A percentile compares a stretch with the other conserved stretches of the same genome.
Conservation (phyloP, 2,329 filamentous ascomycete species). For the Aspergillus aculeatinus region DNA sequence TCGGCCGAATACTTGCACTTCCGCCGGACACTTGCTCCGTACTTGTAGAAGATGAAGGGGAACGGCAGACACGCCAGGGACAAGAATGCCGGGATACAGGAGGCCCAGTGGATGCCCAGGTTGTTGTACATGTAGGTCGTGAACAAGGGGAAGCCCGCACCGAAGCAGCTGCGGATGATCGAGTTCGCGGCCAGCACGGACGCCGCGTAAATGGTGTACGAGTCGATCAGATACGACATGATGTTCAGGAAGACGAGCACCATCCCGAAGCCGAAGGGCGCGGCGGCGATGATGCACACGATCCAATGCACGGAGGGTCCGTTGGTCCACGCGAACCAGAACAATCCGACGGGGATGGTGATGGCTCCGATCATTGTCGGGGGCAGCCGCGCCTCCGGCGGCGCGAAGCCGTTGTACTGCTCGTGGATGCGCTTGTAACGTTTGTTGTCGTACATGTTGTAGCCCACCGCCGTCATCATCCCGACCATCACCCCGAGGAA, state of each 20-base stretch:
- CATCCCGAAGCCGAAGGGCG: conserved; percentile 36
- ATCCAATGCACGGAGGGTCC: conserved; percentile 39
- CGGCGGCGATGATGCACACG: conserved; percentile 29
- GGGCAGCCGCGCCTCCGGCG: conserved; percentile 30
- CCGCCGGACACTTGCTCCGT: conserved; percentile 34
- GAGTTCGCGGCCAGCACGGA: conserved; percentile 40
- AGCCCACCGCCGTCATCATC: conserved; percentile 26
- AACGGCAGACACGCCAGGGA: conserved; percentile 36
- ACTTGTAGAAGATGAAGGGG: conserved; percentile 40
- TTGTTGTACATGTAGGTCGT: conserved; percentile 40
- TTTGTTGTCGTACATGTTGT: conserved; percentile 28
- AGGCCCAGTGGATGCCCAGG: conserved; percentile 46
- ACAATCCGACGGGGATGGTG: conserved; percentile 29
- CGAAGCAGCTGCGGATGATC: conserved; percentile 43
- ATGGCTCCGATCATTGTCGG: conserved; percentile 27
- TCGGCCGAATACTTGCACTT: conserved; percentile 39
- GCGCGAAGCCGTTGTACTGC: conserved; percentile 23
- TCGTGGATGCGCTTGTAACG: conserved; percentile 23
- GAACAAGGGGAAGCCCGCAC: conserved; percentile 46
- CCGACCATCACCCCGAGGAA: conserved; percentile 36
- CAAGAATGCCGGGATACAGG: conserved; percentile 40
- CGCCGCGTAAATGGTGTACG: conserved; percentile 39
- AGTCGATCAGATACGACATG: conserved; percentile 40
- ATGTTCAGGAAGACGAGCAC: conserved; percentile 34
- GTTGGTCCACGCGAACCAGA: conserved; percentile 37